Conservation (phyloP, 331 rosid genomes). For the Ulmus americana region DNA sequence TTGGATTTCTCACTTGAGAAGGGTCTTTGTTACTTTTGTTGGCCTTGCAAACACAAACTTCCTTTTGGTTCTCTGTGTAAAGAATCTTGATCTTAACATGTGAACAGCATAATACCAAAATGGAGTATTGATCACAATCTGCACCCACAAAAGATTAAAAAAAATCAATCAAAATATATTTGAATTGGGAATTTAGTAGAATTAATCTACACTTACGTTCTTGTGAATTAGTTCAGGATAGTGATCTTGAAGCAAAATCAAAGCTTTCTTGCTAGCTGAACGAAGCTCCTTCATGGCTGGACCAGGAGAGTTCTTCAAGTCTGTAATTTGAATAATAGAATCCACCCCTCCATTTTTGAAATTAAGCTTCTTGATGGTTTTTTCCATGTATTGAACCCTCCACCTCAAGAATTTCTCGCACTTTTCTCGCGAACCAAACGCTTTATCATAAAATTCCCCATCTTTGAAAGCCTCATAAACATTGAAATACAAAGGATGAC, state of each 20-base stretch:
- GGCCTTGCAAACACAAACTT: conserved; percentile 59
- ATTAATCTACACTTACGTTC: conserved; percentile 28
- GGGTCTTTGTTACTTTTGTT: conserved; percentile 52
- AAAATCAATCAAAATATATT: neutral
- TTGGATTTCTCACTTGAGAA: conserved; percentile 53
- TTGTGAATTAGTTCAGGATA: conserved; percentile 61
- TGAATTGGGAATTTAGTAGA: neutral
- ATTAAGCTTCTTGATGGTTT: conserved; percentile 32
- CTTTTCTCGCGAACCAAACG: conserved; percentile 44
- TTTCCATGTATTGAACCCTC: conserved; percentile 58
- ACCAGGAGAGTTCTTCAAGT: conserved; percentile 46
- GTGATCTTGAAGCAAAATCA: conserved; percentile 40
- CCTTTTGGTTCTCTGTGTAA: conserved; percentile 38
- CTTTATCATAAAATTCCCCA: conserved; percentile 27
- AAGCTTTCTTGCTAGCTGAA: conserved; percentile 34
- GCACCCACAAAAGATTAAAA: conserved; percentile 10
- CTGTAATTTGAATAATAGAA: conserved; percentile 50
- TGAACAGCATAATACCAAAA: conserved; percentile 66
- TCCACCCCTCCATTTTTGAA: conserved; percentile 64
- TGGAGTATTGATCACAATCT: conserved; percentile 71
- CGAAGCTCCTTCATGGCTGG: conserved; percentile 53
- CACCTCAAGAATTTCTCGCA: conserved; percentile 45
- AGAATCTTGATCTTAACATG: conserved; percentile 43
- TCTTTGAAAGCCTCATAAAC: conserved; percentile 40
- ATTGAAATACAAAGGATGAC: conserved; percentile 54